Base-by-base conservation (phyloP, 2,329 filamentous ascomycete species). In the Colletotrichum lupini region DNA sequence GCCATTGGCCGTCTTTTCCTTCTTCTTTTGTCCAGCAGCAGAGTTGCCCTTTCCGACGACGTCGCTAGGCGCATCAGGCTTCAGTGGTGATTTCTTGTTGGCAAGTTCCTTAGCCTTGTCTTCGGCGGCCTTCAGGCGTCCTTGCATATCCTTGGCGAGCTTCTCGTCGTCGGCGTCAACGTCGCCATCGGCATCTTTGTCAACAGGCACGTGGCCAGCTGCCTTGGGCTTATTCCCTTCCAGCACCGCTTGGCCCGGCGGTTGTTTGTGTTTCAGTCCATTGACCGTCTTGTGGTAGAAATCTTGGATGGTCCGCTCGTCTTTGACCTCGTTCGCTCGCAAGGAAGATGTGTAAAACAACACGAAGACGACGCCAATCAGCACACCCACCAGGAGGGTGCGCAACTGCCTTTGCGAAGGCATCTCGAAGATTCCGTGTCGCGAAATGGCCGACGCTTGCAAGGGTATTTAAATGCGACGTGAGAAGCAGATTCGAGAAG, bases 331-430 rank as follows among this genome's bases (percentile, higher is more conserved):
- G 42, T 86, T 85, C 62, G 88, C 84, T 70, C 88, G 87, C 65
- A 89, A 84, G 61, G 87, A 87, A n/a, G 88, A 89, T 24, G 92
- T 92, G 80, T 94, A 92, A 85, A 96, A 95, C 77, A 97, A 85
- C 67, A 93, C 84, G 58, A 92, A 87, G 76, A 96, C 83, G 73
- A 96, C 83, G 72, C 89, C 85, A 76, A 91, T 86, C 76, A 95
- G 77, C 68, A 92, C 86, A 69, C 92, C 85, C 78, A 95, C 85
- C 75, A 90, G 85, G 68, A 95, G 84, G 77, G 93, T 85, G 79
- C 92, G 92, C 78, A 94, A 80, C 77, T 94, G 92, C 76, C 94
- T 91, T 77, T 89, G 86, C 24, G 92, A 93, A 78, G 91, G 90
- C 93, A 95, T 95, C 72, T 72, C 79, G 65, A 32, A 24, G 28